These are phyloP conservation scores for Anastatica hierochuntica DNA, from an alignment of 345 rosid species.

Conservation along the genomic window DNA sequence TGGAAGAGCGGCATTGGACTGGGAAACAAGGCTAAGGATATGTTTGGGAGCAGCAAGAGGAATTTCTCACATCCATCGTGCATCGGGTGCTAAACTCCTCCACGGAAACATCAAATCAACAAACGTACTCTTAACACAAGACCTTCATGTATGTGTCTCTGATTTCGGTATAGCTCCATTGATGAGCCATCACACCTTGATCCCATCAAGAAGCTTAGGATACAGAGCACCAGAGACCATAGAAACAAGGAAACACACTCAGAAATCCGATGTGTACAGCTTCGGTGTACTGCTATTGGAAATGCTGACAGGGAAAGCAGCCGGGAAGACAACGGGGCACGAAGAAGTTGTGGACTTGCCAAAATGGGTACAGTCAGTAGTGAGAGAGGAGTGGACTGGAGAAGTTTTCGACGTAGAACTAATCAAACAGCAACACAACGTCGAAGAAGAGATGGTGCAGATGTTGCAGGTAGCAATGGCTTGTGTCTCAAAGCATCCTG, in stretches of 20 bases:
- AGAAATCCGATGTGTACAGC: slow-evolving; percentile 72
- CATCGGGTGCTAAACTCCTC: slow-evolving; percentile 44
- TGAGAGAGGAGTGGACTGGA: slow-evolving; percentile 88
- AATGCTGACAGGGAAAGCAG: slow-evolving; percentile 75
- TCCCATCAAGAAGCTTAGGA: slow-evolving; percentile 53
- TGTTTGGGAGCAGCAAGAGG: slow-evolving; percentile 69
- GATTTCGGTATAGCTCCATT: slow-evolving; percentile 64
- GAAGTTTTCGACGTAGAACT: slow-evolving; percentile 86
- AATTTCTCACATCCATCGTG: slow-evolving; percentile 59
- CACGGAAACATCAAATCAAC: slow-evolving; percentile 82
- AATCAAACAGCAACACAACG: slow-evolving; percentile 41
- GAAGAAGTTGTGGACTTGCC: slow-evolving; percentile 73
- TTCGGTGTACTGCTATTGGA: slow-evolving; percentile 78
- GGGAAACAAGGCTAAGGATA: slow-evolving; percentile 69
- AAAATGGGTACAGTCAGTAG: slow-evolving; percentile 83
- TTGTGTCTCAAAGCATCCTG: slow-evolving; percentile 60
- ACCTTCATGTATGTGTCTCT: slow-evolving; percentile 46
- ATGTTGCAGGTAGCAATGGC: slow-evolving; percentile 92
- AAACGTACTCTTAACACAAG: slow-evolving; percentile 56
- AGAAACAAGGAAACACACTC: slow-evolving; percentile 45
- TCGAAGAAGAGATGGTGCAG: slow-evolving; percentile 88
- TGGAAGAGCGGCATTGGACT: slow-evolving; percentile 44
- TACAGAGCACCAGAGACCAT: slow-evolving; percentile 74
- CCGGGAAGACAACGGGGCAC: slow-evolving; percentile 38
- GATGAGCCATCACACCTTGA: slow-evolving; percentile 41